Base-by-base conservation (phyloP, 345 rosid species). In the Boechera divaricarpa region DNA sequence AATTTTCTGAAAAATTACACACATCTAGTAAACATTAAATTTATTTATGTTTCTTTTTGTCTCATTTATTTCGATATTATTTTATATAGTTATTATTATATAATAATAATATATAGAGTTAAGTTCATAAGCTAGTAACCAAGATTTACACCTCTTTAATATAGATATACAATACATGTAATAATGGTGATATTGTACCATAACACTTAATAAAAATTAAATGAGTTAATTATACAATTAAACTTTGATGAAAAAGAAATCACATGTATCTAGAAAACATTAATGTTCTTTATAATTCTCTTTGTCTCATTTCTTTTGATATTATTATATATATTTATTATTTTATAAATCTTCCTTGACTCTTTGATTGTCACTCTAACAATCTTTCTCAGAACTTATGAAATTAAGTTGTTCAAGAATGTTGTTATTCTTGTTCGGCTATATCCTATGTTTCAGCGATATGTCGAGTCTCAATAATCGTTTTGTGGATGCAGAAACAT, bases 401-500 rank as follows among this genome's bases (percentile, higher is more conserved):
- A 39, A 58, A 21, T 18, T 60, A 59, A 59, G 44, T 60, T 36
- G 13, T 60, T 1, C 15, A 36, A 16, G 2, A 0, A 60, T 18
- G 64, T 18, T 60, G 10, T 10, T 36, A 24, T 36, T 10, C 38
- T 13, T 56, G 10, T 3, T 56, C 3, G 16, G 32, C 0, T 61
- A 39, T 61, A 61, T 21, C 16, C 8, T 61, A 8, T 61, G 48
- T 39, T 6, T 61, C 29, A 12, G 9, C 2, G 47, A 61, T 1
- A 10, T 61, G 16, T 0, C 10, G 10, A 11, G 5, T 5, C 32
- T 61, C 48, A 61, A 21, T 6, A 5, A 39, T 39, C 1, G 3
- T 26, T 38, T 61, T 11, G 66, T 38, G 29, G 48, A 38, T 38
- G 66, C 66, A 61, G 12, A 61, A 21, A 10, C 9, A 61, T 21